A percentile compares a stretch with the other conserved stretches of the same genome.
Evolutionary conservation across 805 yeast genomes (phyloP).

Genomic region (Peterozyma toletana): DNA sequence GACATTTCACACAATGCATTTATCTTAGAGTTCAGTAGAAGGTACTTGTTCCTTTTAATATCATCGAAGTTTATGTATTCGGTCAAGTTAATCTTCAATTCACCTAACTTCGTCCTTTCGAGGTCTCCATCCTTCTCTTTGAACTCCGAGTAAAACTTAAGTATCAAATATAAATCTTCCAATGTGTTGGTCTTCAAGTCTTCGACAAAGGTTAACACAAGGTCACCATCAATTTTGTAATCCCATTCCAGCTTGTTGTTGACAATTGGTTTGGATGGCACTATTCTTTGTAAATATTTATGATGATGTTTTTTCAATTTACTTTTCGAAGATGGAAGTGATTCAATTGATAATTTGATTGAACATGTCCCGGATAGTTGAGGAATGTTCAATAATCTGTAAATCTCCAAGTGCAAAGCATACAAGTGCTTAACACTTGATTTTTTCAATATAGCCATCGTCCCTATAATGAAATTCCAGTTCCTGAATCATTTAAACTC

Average conservation of each 20-base stretch:
- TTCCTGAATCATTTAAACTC: no score
- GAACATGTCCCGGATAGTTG: conserved; percentile 63
- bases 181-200: conserved; percentile 30
- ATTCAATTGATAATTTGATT: conserved; percentile 31
- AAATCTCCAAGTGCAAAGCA: conserved; percentile 46
- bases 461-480: no score
- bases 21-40: conserved; percentile 72
- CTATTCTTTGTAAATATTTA: conserved; percentile 13
- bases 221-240: conserved; percentile 31
- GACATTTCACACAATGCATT: conserved; percentile 70
- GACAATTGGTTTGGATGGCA: conserved; percentile 31
- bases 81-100: conserved; percentile 57
- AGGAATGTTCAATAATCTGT: conserved; percentile 80
- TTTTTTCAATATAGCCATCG: conserved; percentile 6
- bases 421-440: conserved; percentile 39
- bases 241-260: conserved; percentile 46
- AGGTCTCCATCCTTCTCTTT: no score
- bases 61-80: conserved; percentile 58
- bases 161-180: conserved; percentile 32
- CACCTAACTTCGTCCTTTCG: conserved; percentile 50
- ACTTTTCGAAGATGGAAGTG: no score
- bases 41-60: conserved; percentile 50
- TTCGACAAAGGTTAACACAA: conserved; percentile 30
- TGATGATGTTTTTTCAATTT: conserved; percentile 9
- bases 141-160: conserved; percentile 29